Evolutionary conservation across 208 protist genomes (phyloP), one percentile per base, ranked within the genome.

Genomic region (Leishmania lainsoni): DNA sequence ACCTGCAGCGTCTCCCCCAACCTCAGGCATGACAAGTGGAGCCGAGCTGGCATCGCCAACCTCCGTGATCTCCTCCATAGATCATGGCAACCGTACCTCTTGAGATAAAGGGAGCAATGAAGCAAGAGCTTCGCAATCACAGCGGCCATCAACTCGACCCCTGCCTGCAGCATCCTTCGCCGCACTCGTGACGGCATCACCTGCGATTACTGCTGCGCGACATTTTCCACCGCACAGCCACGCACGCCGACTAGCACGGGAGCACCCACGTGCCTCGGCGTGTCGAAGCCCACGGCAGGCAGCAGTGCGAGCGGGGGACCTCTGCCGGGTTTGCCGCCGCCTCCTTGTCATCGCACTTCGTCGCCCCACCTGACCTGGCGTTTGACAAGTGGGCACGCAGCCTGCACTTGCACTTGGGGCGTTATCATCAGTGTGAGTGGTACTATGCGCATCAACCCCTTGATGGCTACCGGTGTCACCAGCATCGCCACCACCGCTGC

Each of bases 361-460:
- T 42, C 32, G 32, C 63, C 63, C 5, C 63, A 42, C 22, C 63
- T 39, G 78, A 80, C 59, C 65, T 45, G 54, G 76, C 70, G 42
- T 2, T 77, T 0, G 61, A 49, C 3, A 61, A 59, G 75, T 84
- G 81, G 81, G 29, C 58, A 20, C 48, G 76, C 68, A 54, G 56
- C 1, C 51, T 80, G 75, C 70, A 84, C 22, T 9, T 10, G n/a
- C 35, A 81, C 8, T 69, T 88, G 51, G 83, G 81, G 29, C 88
- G 87, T 76, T 45, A 83, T n/a, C 87, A 87, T 59, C 59, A 66
- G 39, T 79, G 51, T 0, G 83, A 90, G 80, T 74, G 87, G 2
- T 84, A 90, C 84, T 87, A 81, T 66, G 83, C 87, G 3, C 87
- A 90, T 48, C 39, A 42, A 52, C 26, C 70, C 3, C 54, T 80